These are phyloP conservation scores for Teunomyces barrocoloradensis DNA, from an alignment of 805 yeast species.

Conservation along the genomic window DNA sequence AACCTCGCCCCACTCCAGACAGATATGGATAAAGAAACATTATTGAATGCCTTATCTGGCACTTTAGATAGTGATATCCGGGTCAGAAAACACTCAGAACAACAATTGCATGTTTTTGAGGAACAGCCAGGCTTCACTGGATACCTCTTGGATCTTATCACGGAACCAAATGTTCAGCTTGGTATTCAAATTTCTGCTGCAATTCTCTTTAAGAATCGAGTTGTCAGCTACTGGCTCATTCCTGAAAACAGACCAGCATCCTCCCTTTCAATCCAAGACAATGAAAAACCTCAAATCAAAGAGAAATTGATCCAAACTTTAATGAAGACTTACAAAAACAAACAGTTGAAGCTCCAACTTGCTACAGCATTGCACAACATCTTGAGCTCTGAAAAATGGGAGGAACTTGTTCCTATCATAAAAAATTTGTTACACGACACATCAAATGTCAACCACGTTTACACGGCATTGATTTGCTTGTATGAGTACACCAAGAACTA, in stretches of 20 bases:
- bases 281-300: slow-evolving; percentile 37
- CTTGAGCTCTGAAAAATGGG: slow-evolving; percentile 48
- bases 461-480: slow-evolving; percentile 39
- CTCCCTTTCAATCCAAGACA: slow-evolving; percentile 22
- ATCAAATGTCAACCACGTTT: slow-evolving; percentile 36
- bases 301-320: slow-evolving; percentile 42
- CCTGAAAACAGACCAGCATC: slow-evolving; percentile 29
- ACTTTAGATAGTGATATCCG: slow-evolving; percentile 53
- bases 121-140: slow-evolving; percentile 57
- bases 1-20: background rate
- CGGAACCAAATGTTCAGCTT: slow-evolving; percentile 43
- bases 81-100: slow-evolving; percentile 53
- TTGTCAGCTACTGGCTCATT: slow-evolving; percentile 36
- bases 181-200: slow-evolving; percentile 44
- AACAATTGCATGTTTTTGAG: slow-evolving; percentile 48
- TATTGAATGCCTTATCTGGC: slow-evolving; percentile 49
- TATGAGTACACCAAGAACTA: slow-evolving; percentile 41
- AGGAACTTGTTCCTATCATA: slow-evolving; percentile 38
- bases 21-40: slow-evolving; percentile 48
- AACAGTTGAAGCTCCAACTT: slow-evolving; percentile 52
- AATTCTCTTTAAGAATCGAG: slow-evolving; percentile 43
- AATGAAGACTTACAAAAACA: slow-evolving; percentile 31
- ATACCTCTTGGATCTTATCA: slow-evolving; percentile 49
- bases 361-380: slow-evolving; percentile 56
- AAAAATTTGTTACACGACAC: slow-evolving; percentile 42